Percentiles rank a stretch among this genome's conserved stretches.
phyloP scores from a whole-genome alignment of 768 basidiomycete species.

The Russula griseocarnosa region DNA sequence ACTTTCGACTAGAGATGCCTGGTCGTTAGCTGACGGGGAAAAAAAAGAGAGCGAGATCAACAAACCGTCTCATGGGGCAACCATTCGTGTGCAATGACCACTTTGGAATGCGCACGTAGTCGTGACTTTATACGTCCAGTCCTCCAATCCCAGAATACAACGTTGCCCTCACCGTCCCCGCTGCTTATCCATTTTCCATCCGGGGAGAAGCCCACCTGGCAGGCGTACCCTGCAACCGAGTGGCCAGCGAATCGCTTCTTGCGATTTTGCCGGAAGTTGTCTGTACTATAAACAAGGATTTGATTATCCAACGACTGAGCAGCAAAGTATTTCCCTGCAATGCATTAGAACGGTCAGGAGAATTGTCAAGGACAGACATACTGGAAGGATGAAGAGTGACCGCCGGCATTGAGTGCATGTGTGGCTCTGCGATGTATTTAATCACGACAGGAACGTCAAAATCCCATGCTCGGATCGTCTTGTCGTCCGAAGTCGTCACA shows the following conservation, averaged over 20 bases:
- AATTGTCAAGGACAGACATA: conserved; percentile 44
- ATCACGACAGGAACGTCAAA: conserved; percentile 99
- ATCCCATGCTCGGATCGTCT: conserved; percentile 98
- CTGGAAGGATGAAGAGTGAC: conserved; percentile 94
- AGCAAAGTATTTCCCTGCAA: conserved; percentile 87
- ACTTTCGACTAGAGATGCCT: conserved; percentile 74
- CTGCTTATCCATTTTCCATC: conserved; percentile 99
- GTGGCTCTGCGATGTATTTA: conserved; percentile 98
- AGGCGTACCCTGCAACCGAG: conserved; percentile 95
- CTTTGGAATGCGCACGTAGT: conserved; percentile 85
- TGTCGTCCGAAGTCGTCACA: conserved; percentile 97
- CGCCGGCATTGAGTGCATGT: conserved; percentile 99
- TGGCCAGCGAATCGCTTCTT: conserved; percentile 99
- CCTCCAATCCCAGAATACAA: conserved; percentile 99
- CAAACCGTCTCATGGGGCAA: conserved; percentile 90
- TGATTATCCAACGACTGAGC: conserved; percentile 98
- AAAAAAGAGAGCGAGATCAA: conserved; percentile 20
- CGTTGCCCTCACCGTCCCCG: conserved; percentile 90
- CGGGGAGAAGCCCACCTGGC: conserved; percentile 94
- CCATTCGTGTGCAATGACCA: conserved; percentile 98
- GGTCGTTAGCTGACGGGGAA: conserved; percentile 7
- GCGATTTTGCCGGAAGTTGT: conserved; percentile 97
- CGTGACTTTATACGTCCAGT: conserved; percentile 93
- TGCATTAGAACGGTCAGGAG: conserved; percentile 29
- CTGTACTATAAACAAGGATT: conserved; percentile 94